Evolutionary conservation across 495 filamentous ascomycete genomes (phyloP).

Genomic region (Aspergillus conjunctus): DNA sequence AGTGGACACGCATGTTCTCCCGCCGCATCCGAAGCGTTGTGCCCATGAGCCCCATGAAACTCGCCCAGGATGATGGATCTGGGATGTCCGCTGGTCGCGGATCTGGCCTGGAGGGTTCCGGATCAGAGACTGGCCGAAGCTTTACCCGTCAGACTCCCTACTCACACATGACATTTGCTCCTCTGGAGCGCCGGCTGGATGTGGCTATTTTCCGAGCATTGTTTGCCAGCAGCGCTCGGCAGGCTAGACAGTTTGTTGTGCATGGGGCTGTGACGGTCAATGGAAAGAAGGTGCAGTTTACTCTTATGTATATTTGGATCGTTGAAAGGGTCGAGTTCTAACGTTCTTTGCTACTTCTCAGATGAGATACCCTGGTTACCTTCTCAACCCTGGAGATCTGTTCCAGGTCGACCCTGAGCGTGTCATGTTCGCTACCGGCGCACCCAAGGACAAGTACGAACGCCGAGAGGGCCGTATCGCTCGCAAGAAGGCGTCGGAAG

Average conservation of each 20-base stretch:
- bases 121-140: neutral
- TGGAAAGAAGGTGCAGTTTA: slow-evolving; percentile 75
- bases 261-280: slow-evolving; percentile 95
- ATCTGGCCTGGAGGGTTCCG: slow-evolving; percentile 57
- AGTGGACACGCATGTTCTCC: slow-evolving; percentile 92
- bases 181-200: slow-evolving; percentile 86
- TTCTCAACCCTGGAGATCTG: slow-evolving; percentile 95
- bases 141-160: slow-evolving; percentile 63
- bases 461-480: slow-evolving; percentile 43
- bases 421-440: slow-evolving; percentile 85
- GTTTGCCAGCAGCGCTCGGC: slow-evolving; percentile 92
- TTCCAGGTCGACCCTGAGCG: slow-evolving; percentile 91
- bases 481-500: slow-evolving; percentile 30
- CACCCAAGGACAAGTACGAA: slow-evolving; percentile 59
- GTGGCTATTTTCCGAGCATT: slow-evolving; percentile 88
- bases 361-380: slow-evolving; percentile 93
- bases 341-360: slow-evolving; percentile 34
- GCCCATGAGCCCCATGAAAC: slow-evolving; percentile 75
- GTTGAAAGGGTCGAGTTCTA: slow-evolving; percentile 1
- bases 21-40: slow-evolving; percentile 74
- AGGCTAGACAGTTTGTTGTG: slow-evolving; percentile 90
- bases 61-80: slow-evolving; percentile 79
- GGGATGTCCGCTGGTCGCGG: slow-evolving; percentile 79
- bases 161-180: slow-evolving; percentile 90
- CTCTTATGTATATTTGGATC: neutral